These are phyloP conservation scores for Fusarium penzigii DNA, from an alignment of 2,329 filamentous ascomycete species.

Conservation along the genomic window DNA sequence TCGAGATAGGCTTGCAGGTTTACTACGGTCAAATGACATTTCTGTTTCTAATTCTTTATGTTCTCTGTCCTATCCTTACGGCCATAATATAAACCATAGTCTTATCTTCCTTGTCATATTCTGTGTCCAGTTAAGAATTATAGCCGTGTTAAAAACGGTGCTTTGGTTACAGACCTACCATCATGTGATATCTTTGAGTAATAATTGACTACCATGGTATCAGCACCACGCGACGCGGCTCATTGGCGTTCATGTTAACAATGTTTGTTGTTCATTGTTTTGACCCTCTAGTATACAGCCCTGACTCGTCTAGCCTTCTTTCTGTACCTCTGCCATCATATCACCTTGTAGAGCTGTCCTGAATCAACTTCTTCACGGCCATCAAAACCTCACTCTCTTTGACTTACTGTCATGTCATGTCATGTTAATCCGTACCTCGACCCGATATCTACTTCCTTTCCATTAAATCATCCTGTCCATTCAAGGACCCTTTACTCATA, in stretches of 20 bases:
- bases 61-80: too few relatives aligned
- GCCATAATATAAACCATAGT: too few relatives aligned
- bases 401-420: slow-evolving; percentile 13
- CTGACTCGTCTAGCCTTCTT: slow-evolving; percentile 26
- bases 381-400: slow-evolving; percentile 8
- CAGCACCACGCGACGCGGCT: too few relatives aligned
- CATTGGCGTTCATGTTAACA: slow-evolving; percentile 2
- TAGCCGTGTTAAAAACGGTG: too few relatives aligned
- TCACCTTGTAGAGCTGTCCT: slow-evolving; percentile 6
- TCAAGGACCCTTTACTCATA: slow-evolving; percentile 52
- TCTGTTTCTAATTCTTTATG: too few relatives aligned
- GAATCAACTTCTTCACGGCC: slow-evolving; percentile 7
- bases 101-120: too few relatives aligned
- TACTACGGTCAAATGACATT: too few relatives aligned
- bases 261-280: slow-evolving; percentile 26
- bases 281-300: slow-evolving; percentile 33
- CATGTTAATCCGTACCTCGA: slow-evolving; percentile 18
- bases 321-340: slow-evolving; percentile 8
- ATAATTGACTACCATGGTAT: too few relatives aligned
- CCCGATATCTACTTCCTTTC: slow-evolving; percentile 9
- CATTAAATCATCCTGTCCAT: slow-evolving; percentile 19
- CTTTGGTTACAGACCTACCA: too few relatives aligned
- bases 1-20: too few relatives aligned
- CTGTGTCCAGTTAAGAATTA: too few relatives aligned
- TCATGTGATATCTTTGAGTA: too few relatives aligned